Conservation (phyloP, 441 rosid species). For the Arabidopsis hybrid region DNA sequence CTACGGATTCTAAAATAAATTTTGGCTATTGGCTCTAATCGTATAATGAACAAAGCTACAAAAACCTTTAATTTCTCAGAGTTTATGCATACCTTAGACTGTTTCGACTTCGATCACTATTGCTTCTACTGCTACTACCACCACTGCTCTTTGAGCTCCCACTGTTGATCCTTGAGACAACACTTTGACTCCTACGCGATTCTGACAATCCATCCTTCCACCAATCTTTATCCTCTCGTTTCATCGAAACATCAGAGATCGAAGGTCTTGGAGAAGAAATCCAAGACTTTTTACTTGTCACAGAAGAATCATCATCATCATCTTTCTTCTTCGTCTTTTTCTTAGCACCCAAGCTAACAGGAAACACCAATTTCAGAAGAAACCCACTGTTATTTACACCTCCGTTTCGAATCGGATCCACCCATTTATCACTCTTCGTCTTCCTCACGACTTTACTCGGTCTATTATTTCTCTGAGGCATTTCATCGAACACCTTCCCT, state of each 20-base stretch:
- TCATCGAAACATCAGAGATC: conserved; percentile 48
- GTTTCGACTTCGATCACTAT: conserved; percentile 45
- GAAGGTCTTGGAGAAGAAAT: conserved; percentile 58
- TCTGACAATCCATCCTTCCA: conserved; percentile 57
- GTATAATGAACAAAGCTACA: conserved; percentile 2
- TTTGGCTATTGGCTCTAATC: neutral
- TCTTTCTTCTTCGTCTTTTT: conserved; percentile 48
- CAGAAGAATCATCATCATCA: conserved; percentile 39
- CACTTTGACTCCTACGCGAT: conserved; percentile 50
- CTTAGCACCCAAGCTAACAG: conserved; percentile 55
- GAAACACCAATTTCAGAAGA: conserved; percentile 74
- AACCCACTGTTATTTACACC: conserved; percentile 61
- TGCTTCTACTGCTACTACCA: conserved; percentile 49
- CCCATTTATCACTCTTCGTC: conserved; percentile 37
- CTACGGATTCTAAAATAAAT: neutral
- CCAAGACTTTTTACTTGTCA: conserved; percentile 40
- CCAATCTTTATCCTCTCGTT: conserved; percentile 64
- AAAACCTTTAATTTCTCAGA: neutral
- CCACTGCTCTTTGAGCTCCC: conserved; percentile 60
- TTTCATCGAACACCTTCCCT: conserved; percentile 36
- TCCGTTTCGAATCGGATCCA: conserved; percentile 47
- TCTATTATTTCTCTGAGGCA: conserved; percentile 10
- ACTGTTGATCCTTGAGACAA: conserved; percentile 52
- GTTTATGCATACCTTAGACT: conserved; percentile 36
- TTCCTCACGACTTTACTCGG: conserved; percentile 41